Conservation (phyloP, 169 alveolate genomes). For the Babesia microti region DNA sequence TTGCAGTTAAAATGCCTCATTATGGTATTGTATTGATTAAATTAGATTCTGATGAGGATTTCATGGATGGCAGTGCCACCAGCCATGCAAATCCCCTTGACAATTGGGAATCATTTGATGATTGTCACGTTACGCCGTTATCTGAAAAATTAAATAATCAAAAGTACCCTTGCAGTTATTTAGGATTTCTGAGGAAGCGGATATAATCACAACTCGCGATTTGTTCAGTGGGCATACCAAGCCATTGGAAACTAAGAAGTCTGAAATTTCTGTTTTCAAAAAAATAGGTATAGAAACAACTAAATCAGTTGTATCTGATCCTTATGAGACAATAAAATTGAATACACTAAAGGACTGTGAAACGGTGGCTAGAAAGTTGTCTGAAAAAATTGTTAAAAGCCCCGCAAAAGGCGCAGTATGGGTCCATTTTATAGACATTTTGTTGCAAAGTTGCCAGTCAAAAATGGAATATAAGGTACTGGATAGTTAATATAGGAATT, state of each 20-base stretch:
- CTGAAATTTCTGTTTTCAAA: slow-evolving; percentile 7
- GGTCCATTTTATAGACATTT: slow-evolving; percentile 43
- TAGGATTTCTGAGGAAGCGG: slow-evolving; percentile 1
- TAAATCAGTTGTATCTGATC: slow-evolving; percentile 44
- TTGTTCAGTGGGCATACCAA: slow-evolving; percentile 9
- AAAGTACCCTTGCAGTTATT: background rate
- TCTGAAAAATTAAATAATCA: background rate
- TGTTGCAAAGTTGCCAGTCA: slow-evolving; percentile 41
- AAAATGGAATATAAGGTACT: slow-evolving; percentile 35
- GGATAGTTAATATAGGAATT: too few species aligned
- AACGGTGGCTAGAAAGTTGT: slow-evolving; percentile 31
- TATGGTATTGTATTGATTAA: too few species aligned
- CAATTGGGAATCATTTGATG: slow-evolving; percentile 3
- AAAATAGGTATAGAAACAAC: background rate
- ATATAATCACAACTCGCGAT: background rate
- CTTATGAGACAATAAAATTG: slow-evolving; percentile 21
- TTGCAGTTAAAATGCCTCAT: too few species aligned
- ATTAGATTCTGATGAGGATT: too few species aligned
- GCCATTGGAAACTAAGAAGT: background rate
- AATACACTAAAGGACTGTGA: slow-evolving; percentile 47
- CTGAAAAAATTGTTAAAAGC: slow-evolving; percentile 46
- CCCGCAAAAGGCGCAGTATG: slow-evolving; percentile 45
- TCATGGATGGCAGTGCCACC: too few species aligned
- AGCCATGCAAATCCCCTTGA: too few species aligned
- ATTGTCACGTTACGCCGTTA: background rate